Conservation (phyloP, 2,329 filamentous ascomycete species). For the Stemphylium lycopersici region DNA sequence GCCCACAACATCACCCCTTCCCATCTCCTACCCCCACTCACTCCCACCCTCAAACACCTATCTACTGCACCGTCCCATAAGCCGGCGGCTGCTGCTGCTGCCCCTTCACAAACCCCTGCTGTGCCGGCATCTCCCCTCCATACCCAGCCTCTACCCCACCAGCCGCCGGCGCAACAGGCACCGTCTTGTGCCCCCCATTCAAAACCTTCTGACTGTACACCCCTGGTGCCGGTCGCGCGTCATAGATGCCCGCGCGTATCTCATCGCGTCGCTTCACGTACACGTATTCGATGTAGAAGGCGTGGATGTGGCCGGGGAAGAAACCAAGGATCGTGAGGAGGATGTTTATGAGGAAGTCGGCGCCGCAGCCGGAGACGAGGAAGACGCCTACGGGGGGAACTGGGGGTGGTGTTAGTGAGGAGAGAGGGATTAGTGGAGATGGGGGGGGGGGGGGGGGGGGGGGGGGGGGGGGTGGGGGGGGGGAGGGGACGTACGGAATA, state of each 20-base stretch:
- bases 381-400: slow-evolving; percentile 58
- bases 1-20: neutral
- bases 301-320: slow-evolving; percentile 77
- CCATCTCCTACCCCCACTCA: neutral
- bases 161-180: neutral
- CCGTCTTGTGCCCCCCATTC: slow-evolving; percentile 59
- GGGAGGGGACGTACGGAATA: slow-evolving; percentile 47
- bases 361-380: slow-evolving; percentile 57
- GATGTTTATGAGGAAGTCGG: slow-evolving; percentile 57
- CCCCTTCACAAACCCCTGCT: slow-evolving; percentile 6
- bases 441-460: neutral
- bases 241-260: slow-evolving; percentile 62
- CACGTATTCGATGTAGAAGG: slow-evolving; percentile 82
- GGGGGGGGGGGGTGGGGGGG: neutral
- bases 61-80: slow-evolving; percentile 15
- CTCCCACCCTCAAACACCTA: neutral
- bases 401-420: slow-evolving; percentile 19
- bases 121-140: slow-evolving; percentile 7
- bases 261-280: slow-evolving; percentile 78
- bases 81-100: too few species aligned
- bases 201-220: slow-evolving; percentile 77
- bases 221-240: slow-evolving; percentile 65
- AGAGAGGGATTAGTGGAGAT: neutral
- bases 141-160: neutral
- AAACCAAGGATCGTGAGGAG: slow-evolving; percentile 57